These are phyloP conservation scores for Dryas alaskensis DNA, from an alignment of 306 rosid genomes.

Conservation along the genomic window DNA sequence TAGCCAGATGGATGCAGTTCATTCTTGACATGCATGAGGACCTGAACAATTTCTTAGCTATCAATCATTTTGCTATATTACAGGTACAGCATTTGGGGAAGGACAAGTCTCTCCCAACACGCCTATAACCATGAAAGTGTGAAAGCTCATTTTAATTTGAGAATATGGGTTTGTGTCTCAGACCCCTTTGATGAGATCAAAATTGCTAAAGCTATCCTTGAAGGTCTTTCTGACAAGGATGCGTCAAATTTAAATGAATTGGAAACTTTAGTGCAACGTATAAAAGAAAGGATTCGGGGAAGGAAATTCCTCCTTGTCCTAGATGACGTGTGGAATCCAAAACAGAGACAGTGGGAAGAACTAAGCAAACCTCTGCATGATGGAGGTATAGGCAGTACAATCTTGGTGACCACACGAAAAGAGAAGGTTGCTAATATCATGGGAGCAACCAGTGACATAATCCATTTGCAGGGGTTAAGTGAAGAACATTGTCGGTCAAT, in stretches of 20 bases:
- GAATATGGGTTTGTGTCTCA: background rate
- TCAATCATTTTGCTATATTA: no score
- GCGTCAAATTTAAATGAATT: background rate
- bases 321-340: conserved; percentile 25
- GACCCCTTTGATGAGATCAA: background rate
- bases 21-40: no score
- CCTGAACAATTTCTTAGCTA: no score
- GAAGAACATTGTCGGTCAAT: conserved; percentile 1
- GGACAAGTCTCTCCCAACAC: no score
- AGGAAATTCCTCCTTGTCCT: conserved; percentile 14
- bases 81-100: no score
- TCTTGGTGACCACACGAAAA: conserved; percentile 15
- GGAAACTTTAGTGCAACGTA: background rate
- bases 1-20: no score
- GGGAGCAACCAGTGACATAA: background rate
- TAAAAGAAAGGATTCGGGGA: background rate
- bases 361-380: background rate
- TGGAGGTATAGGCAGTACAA: background rate
- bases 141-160: no score
- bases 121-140: no score
- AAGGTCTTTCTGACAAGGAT: background rate
- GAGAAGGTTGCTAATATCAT: background rate
- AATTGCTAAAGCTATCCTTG: background rate
- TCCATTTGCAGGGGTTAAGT: background rate
- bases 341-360: background rate